Evolutionary conservation across 257 asterid genomes (phyloP), one percentile per base, ranked within the genome.

Genomic region (Gynochthodes officinalis): DNA sequence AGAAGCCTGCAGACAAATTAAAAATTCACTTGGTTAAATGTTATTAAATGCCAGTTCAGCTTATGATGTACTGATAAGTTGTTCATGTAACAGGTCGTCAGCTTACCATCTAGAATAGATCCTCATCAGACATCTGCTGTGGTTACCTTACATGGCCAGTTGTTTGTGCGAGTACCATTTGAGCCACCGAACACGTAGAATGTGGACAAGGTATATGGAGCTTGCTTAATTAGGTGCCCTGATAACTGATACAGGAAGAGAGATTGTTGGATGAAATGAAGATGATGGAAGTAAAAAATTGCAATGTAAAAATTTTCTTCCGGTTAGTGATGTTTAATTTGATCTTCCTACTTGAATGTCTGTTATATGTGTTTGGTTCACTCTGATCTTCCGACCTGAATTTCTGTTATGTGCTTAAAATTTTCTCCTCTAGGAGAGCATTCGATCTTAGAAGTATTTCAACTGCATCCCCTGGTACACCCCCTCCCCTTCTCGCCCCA

Each of bases 81-180:
- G 21, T 49, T 77, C 50, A 48, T 82, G 35, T 75, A 60, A 53
- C 93, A 92, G 96, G 96, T 92, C 14, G 94, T 92, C 64, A 92
- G 87, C 79, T 85, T 92, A 73, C 97, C 98, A 21, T 84, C 96
- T 73, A 87, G 92, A 79, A 92, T 92, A n/a, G 98, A 92, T 80
- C 97, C 98, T 72, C 96, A 88, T 79, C 97, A 87, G 85, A 89
- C 98, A 37, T 92, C 98, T 39, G 98, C 97, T 30, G 97, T 92
- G 76, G 97, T 90, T 77, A 92, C 97, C 67, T 80, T 92, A 76
- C 97, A 90, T 25, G 98, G 98, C 57, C 97, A 90, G 87, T 86
- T 92, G 73, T 92, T 92, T 66, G 97, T 92, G 63, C 96, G 96
- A 12, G 96, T 90, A 72, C 98, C 98, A n/a, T 88, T 92, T 40